phyloP scores from a whole-genome alignment of 179 eudicot genomes.

The Beta lomatogona region DNA sequence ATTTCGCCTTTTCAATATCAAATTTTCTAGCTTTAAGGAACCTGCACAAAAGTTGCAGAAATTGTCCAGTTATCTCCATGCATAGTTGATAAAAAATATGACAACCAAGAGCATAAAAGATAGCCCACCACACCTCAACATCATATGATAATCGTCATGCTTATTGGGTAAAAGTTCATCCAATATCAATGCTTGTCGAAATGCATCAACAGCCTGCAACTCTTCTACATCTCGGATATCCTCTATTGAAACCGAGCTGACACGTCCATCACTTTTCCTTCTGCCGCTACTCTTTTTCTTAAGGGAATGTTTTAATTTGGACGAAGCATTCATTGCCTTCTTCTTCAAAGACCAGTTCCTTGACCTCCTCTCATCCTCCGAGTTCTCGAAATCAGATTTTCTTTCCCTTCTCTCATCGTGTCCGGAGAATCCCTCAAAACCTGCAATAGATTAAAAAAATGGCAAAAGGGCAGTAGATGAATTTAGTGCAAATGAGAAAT shows the following conservation, averaged over 20 bases:
- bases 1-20: conserved; percentile 86
- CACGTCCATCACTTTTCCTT: conserved; percentile 77
- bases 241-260: conserved; percentile 86
- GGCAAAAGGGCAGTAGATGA: not conserved
- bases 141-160: conserved; percentile 84
- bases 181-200: conserved; percentile 66
- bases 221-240: conserved; percentile 85
- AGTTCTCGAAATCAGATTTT: conserved; percentile 79
- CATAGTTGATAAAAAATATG: not conserved
- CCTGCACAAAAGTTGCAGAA: conserved; percentile 41
- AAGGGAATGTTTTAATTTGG: conserved; percentile 74
- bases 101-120: not conserved
- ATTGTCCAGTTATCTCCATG: not conserved
- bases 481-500: not conserved
- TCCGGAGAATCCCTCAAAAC: conserved; percentile 75
- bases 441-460: conserved; percentile 34
- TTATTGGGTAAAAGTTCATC: conserved; percentile 70
- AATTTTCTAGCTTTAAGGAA: conserved; percentile 96
- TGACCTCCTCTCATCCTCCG: conserved; percentile 89
- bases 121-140: conserved; percentile 61
- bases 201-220: conserved; percentile 72
- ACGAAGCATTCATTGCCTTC: conserved; percentile 81
- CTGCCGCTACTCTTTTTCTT: conserved; percentile 73
- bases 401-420: conserved; percentile 76
- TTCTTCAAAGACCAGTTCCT: conserved; percentile 73